Conservation (phyloP, 345 rosid species). For the Eucalyptus rudis region DNA sequence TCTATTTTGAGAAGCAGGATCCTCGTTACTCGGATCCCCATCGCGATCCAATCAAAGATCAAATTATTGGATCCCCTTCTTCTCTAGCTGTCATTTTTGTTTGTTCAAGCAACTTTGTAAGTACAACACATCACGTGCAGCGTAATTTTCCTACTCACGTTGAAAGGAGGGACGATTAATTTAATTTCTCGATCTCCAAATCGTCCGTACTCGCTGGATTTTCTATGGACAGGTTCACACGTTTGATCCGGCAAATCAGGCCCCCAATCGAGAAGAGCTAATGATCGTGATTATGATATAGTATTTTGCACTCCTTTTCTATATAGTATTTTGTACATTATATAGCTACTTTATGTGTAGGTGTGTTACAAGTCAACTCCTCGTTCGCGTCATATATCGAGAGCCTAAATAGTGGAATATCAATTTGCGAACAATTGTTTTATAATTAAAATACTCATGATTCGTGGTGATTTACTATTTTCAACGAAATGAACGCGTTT, state of each 20-base stretch:
- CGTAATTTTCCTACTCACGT: not conserved
- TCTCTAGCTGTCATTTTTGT: not conserved
- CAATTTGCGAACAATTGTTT: not conserved
- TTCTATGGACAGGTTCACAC: not conserved
- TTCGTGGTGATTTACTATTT: not conserved
- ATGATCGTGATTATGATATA: not conserved
- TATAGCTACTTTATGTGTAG: not conserved
- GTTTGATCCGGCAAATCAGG: not conserved
- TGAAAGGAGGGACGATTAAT: not conserved
- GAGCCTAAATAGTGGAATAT: not conserved
- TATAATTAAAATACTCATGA: not conserved
- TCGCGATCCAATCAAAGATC: not conserved
- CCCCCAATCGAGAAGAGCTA: not conserved
- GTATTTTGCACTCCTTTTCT: not conserved
- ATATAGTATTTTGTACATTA: not conserved
- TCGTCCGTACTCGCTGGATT: not conserved
- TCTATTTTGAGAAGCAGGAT: not conserved
- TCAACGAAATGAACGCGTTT: not conserved
- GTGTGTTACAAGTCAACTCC: not conserved
- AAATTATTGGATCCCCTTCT: not conserved
- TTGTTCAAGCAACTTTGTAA: not conserved
- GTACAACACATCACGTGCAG: not conserved
- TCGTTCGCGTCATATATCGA: rapidly evolving
- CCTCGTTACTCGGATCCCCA: not conserved
- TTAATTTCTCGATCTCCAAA: not conserved